Percentiles rank a stretch among this genome's conserved stretches.
Evolutionary conservation across 129 eudicot genomes (phyloP).

Genomic region (Logfia minima): DNA sequence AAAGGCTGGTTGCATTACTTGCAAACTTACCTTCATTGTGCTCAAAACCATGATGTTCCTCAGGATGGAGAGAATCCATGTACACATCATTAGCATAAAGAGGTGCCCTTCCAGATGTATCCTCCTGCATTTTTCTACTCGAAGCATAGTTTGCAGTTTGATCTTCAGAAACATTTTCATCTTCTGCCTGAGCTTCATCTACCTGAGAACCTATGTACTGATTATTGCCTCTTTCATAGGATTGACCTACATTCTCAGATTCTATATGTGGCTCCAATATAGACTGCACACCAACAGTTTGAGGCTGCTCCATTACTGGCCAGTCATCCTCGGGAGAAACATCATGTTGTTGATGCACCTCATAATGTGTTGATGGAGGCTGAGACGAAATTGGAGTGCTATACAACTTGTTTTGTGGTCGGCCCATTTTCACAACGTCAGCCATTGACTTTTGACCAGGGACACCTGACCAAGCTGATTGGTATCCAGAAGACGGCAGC

Average conservation of each 20-base stretch:
- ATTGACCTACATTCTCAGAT: slow-evolving; percentile 49
- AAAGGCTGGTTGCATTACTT: neutral
- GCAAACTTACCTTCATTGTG: slow-evolving; percentile 57
- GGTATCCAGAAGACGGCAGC: slow-evolving; percentile 61
- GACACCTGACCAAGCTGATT: slow-evolving; percentile 62
- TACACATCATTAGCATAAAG: slow-evolving; percentile 47
- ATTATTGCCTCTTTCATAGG: slow-evolving; percentile 37
- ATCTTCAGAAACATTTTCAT: slow-evolving; percentile 51
- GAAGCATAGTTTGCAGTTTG: slow-evolving; percentile 40
- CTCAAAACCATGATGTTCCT: slow-evolving; percentile 44
- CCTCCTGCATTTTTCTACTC: slow-evolving; percentile 48
- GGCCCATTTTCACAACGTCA: slow-evolving; percentile 96
- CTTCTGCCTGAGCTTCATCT: slow-evolving; percentile 57
- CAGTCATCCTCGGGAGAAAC: slow-evolving; percentile 65
- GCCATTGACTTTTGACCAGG: slow-evolving; percentile 96
- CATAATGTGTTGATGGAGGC: slow-evolving; percentile 40
- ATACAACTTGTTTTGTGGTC: slow-evolving; percentile 61
- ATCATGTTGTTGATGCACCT: slow-evolving; percentile 30
- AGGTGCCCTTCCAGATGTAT: slow-evolving; percentile 50
- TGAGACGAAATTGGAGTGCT: slow-evolving; percentile 39
- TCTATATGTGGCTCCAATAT: slow-evolving; percentile 40
- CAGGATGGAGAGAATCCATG: slow-evolving; percentile 49
- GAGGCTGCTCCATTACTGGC: slow-evolving; percentile 73
- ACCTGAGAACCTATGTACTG: slow-evolving; percentile 37
- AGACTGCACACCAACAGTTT: slow-evolving; percentile 38